These are phyloP conservation scores for Pseudotulostoma volvatum DNA, from an alignment of 495 filamentous ascomycete species.

Conservation along the genomic window DNA sequence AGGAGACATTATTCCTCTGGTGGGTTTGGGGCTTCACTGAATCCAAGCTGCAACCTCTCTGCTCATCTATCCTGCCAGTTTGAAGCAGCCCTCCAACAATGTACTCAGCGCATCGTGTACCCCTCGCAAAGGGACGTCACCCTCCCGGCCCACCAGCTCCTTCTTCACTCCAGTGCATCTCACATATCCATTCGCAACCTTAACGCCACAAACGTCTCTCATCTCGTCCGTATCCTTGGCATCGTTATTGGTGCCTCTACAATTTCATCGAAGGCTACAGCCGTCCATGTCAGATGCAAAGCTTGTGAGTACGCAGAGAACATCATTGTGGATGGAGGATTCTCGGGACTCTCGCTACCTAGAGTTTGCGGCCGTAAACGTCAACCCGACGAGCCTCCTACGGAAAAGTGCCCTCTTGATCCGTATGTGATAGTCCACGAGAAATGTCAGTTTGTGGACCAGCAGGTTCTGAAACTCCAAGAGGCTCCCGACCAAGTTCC, in stretches of 20 bases:
- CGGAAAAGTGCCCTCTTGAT: conserved; percentile 72
- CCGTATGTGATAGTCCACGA: conserved; percentile 94
- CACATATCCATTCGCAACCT: conserved; percentile 88
- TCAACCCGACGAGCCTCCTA: conserved; percentile 37
- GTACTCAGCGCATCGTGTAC: conserved; percentile 80
- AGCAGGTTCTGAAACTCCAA: conserved; percentile 95
- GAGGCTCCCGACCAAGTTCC: conserved; percentile 97
- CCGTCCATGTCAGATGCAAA: conserved; percentile 74
- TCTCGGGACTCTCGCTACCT: conserved; percentile 71
- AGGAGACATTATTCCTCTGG: conserved; percentile 80
- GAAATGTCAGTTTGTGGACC: conserved; percentile 88
- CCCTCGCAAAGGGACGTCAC: conserved; percentile 51
- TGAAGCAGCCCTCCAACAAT: conserved; percentile 74
- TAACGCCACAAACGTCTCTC: conserved; percentile 81
- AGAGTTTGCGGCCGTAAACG: conserved; percentile 51
- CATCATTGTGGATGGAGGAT: conserved; percentile 63
- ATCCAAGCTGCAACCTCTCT: neutral
- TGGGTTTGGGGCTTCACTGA: conserved; percentile 21
- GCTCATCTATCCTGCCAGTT: conserved; percentile 43
- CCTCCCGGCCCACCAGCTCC: conserved; percentile 79
- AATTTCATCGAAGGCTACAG: conserved; percentile 85
- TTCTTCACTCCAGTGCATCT: conserved; percentile 81
- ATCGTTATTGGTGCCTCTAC: conserved; percentile 97
- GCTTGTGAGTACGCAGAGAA: conserved; percentile 63
- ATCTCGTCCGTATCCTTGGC: conserved; percentile 88